Percentiles rank a stretch among this genome's conserved stretches.
Evolutionary conservation across 78 protist species (phyloP).

Genomic region (Tieghemostelium lacteum): DNA sequence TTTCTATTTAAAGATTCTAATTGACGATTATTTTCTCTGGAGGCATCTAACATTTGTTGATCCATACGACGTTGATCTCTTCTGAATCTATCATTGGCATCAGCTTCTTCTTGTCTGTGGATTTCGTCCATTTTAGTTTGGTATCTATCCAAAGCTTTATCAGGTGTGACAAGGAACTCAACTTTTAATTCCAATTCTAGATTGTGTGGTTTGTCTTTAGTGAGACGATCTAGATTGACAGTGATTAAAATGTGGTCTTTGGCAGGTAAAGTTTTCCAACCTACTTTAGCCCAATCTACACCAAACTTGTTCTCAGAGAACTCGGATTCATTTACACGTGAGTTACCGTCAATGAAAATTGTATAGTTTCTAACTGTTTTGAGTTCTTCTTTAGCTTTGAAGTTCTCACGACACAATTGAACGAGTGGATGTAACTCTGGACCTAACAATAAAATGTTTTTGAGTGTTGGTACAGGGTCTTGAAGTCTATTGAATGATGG

Average conservation of each 20-base stretch:
- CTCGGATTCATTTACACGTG: conserved; percentile 42
- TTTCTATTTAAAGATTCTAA: conserved; percentile 36
- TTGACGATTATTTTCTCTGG: conserved; percentile 21
- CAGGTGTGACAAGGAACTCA: conserved; percentile 66
- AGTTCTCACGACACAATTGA: conserved; percentile 59
- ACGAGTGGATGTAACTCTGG: conserved; percentile 33
- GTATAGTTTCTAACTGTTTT: conserved; percentile 24
- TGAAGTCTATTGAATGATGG: neutral
- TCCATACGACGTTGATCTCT: conserved; percentile 27
- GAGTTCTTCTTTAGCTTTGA: conserved; percentile 12
- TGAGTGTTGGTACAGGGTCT: conserved; percentile 17
- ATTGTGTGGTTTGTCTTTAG: neutral
- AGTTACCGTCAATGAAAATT: conserved; percentile 23
- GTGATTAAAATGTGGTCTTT: conserved; percentile 36
- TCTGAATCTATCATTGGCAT: conserved; percentile 16
- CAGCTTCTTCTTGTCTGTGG: neutral
- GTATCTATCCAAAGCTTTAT: conserved; percentile 32
- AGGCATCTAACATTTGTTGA: conserved; percentile 7
- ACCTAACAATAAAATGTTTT: conserved; percentile 1
- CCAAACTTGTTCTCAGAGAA: conserved; percentile 58
- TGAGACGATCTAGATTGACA: conserved; percentile 18
- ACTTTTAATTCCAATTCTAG: conserved; percentile 29
- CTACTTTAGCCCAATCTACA: conserved; percentile 66
- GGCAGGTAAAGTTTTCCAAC: conserved; percentile 26
- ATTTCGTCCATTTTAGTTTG: conserved; percentile 15